A percentile compares a stretch with the other conserved stretches of the same genome.
Evolutionary conservation across 768 basidiomycete species (phyloP).

Genomic region (Panaeolus papilionaceus): DNA sequence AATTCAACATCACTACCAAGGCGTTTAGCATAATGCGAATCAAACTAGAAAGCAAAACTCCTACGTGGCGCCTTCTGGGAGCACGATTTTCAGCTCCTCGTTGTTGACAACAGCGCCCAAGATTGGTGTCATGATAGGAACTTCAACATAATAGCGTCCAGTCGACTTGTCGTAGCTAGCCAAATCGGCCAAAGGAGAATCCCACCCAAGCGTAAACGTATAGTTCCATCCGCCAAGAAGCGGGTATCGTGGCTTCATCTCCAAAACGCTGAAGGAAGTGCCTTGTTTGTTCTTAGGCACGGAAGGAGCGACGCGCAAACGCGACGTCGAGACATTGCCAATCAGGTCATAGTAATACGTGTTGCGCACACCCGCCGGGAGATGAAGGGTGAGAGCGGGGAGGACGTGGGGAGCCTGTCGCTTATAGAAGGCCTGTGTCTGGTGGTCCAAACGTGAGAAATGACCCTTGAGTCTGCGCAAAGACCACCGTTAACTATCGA

Average conservation of each 20-base stretch:
- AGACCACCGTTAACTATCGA: slow-evolving; percentile 14
- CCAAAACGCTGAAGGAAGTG: slow-evolving; percentile 70
- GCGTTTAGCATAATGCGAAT: slow-evolving; percentile 16
- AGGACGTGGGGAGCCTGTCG: slow-evolving; percentile 74
- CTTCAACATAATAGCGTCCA: slow-evolving; percentile 73
- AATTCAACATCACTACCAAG: slow-evolving; percentile 75
- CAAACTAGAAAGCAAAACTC: slow-evolving; percentile 37
- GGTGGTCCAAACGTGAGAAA: slow-evolving; percentile 91
- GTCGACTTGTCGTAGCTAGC: slow-evolving; percentile 66
- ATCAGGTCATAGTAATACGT: slow-evolving; percentile 92
- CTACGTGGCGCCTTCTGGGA: slow-evolving; percentile 97
- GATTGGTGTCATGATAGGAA: slow-evolving; percentile 87
- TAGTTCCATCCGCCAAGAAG: slow-evolving; percentile 98
- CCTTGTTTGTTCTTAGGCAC: slow-evolving; percentile 59
- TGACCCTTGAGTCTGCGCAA: slow-evolving; percentile 85
- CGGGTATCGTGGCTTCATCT: slow-evolving; percentile 90
- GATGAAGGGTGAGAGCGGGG: slow-evolving; percentile 73
- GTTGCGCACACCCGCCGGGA: slow-evolving; percentile 83
- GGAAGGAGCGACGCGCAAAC: slow-evolving; percentile 73
- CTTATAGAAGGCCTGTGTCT: slow-evolving; percentile 75
- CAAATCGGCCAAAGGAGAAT: slow-evolving; percentile 81
- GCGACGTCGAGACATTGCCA: slow-evolving; percentile 97
- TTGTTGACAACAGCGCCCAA: slow-evolving; percentile 83
- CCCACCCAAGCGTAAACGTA: slow-evolving; percentile 93
- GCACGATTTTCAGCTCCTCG: slow-evolving; percentile 77